phyloP scores from a whole-genome alignment of 1,284 basidiomycete genomes.

The Cutaneotrichosporon sp. region DNA sequence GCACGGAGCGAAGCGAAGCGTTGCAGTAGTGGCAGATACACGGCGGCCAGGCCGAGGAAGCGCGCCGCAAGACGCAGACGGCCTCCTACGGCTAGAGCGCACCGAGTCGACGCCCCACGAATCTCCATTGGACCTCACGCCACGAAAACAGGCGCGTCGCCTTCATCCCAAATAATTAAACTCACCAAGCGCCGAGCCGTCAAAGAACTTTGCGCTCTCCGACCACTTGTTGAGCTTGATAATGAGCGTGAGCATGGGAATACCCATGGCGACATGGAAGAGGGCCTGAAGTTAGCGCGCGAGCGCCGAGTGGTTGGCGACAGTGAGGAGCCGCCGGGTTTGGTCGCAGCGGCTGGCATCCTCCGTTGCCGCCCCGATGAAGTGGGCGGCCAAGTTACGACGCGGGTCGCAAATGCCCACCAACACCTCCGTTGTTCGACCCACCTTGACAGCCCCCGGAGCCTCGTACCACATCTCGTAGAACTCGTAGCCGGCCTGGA shows the following conservation, averaged over 20 bases:
- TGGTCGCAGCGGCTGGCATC: too few relatives aligned
- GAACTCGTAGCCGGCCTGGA: conserved; percentile 76
- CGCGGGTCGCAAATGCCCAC: neutral
- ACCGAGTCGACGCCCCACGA: too few relatives aligned
- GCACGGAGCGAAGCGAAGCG: too few relatives aligned
- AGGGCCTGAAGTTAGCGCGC: conserved; percentile 61
- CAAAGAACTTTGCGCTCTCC: conserved; percentile 88
- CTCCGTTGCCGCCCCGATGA: neutral
- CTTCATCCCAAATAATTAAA: conserved; percentile 6
- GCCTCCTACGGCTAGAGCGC: too few relatives aligned
- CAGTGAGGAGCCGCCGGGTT: neutral
- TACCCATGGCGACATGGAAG: conserved; percentile 73
- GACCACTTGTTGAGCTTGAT: conserved; percentile 79
- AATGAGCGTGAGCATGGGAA: conserved; percentile 69
- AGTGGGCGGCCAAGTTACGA: too few relatives aligned
- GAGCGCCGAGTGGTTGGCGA: neutral
- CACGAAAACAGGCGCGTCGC: neutral
- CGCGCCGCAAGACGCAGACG: too few relatives aligned
- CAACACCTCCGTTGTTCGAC: conserved; percentile 27
- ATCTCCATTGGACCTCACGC: too few relatives aligned
- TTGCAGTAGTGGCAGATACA: too few relatives aligned
- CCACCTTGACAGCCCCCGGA: conserved; percentile 80
- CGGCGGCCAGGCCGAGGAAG: too few relatives aligned
- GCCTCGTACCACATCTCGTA: conserved; percentile 87
- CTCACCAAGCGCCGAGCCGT: conserved; percentile 76